Evolutionary conservation across 2,329 filamentous ascomycete genomes (phyloP).

Genomic region (Stagonosporopsis chrysanthemi): DNA sequence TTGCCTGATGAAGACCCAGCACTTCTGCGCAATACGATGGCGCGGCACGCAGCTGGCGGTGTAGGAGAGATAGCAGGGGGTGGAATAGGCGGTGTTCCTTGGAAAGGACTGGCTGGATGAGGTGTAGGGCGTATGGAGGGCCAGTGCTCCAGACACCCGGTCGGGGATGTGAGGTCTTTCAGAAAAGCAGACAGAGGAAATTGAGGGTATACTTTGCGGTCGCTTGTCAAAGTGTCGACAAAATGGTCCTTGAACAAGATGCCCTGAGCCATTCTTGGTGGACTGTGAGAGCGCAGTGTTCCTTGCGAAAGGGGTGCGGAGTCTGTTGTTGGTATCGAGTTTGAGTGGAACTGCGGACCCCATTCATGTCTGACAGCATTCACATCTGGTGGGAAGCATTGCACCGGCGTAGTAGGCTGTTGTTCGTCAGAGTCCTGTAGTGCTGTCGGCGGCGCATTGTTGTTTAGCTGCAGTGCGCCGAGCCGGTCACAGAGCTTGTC

Average conservation of each 20-base stretch:
- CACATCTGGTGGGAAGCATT: neutral
- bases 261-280: neutral
- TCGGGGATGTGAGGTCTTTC: conserved; percentile 14
- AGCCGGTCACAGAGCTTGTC: conserved; percentile 20
- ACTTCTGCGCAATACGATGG: conserved; percentile 4
- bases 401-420: neutral
- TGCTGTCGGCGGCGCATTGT: conserved; percentile 3
- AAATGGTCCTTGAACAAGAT: neutral
- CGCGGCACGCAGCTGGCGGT: conserved; percentile 15
- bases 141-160: conserved; percentile 2
- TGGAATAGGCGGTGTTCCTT: neutral
- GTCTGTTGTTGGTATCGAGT: neutral
- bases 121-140: neutral
- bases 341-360: conserved; percentile 32
- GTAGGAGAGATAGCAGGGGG: neutral
- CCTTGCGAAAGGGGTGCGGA: neutral
- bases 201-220: neutral
- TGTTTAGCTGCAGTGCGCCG: conserved; percentile 19
- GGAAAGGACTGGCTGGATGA: neutral
- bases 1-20: neutral
- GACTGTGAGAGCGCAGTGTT: conserved; percentile 1
- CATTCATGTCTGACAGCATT: conserved; percentile 31
- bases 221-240: neutral
- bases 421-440: neutral
- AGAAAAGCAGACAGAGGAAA: conserved; percentile 30